These are phyloP conservation scores for Karstenula rhodostoma DNA, from an alignment of 2,329 filamentous ascomycete species.

Conservation along the genomic window DNA sequence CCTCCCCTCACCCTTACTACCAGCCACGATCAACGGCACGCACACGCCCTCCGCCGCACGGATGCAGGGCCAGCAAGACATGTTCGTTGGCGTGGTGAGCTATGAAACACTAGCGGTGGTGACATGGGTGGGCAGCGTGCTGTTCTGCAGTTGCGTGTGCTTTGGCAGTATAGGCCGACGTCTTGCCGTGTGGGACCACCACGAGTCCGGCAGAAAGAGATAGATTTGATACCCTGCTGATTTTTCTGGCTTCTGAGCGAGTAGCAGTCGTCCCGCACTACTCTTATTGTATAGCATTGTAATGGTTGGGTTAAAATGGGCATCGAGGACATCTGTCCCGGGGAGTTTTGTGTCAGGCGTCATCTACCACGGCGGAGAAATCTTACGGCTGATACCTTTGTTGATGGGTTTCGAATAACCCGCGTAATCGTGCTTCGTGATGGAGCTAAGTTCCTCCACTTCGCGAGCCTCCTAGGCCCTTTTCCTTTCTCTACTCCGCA, in stretches of 20 bases:
- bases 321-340: neutral
- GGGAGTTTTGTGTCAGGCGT: neutral
- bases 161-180: constrained; percentile 94
- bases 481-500: no score
- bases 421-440: neutral
- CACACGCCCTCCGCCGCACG: constrained; percentile 22
- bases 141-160: constrained; percentile 94
- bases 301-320: constrained; percentile 5
- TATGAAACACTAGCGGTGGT: constrained; percentile 74
- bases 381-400: neutral
- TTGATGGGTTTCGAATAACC: neutral
- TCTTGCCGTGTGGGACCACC: constrained; percentile 60
- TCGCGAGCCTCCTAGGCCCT: neutral
- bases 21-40: constrained; percentile 34
- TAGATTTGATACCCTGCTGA: neutral
- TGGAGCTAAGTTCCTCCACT: neutral
- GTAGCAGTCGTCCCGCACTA: neutral
- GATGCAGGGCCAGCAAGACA: constrained; percentile 20
- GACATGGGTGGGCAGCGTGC: constrained; percentile 90
- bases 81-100: constrained; percentile 64
- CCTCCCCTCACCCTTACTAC: constrained; percentile 63
- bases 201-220: neutral
- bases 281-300: constrained; percentile 8
- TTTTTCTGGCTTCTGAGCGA: constrained; percentile 2
- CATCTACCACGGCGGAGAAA: neutral